Base-by-base conservation (phyloP, 495 filamentous ascomycete species). In the Friedmanniomyces simplex region DNA sequence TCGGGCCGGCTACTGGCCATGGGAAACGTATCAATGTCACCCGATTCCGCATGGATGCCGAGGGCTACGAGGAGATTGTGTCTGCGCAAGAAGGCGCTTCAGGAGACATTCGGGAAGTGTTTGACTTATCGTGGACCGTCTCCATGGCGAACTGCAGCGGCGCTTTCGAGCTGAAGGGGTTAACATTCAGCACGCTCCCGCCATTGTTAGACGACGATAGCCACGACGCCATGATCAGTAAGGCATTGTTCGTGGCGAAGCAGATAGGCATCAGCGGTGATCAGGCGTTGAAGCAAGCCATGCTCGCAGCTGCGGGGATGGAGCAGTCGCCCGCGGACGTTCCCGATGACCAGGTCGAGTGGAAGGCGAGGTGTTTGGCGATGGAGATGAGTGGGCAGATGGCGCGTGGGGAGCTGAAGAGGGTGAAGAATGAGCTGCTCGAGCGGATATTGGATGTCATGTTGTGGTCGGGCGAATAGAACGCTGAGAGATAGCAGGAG, bases 61-160 rank as follows among this genome's bases (percentile, higher is more conserved):
- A 73, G 32, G 71, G 71, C 14, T 73, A 69, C 52, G 68, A 72
- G 26, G 62, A 58, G 20, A 66, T 69, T 10, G 60, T 71, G 16
- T 68, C 69, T n/a, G 68, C 65, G 12, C 58, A 69, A 21, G 58
- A 61, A 5, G 65, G 65, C 6, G 63, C 59, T 10, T 54, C 58
- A 13, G 57, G 36, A 13, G 55, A 47, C 7, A 58, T 68, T 6
- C 50, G 60, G 24, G 68, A 70, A 45, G 59, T 61, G 0, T 72
- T 69, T 45, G 70, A 72, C 43, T 50, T 72, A 1, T 55, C 32
- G 10, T 72, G 68, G 60, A 55, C 22, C 20, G 57, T 67, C 0
- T 43, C 55, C 14, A 61, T 68, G 52, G 66, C 60, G 0, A 55
- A 57, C 6, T 51, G 67, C 46, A 63, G 56, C 3, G 70, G 68